Conservation (phyloP, 192 early-diverging fungal species). For the Coemansia sp. region DNA sequence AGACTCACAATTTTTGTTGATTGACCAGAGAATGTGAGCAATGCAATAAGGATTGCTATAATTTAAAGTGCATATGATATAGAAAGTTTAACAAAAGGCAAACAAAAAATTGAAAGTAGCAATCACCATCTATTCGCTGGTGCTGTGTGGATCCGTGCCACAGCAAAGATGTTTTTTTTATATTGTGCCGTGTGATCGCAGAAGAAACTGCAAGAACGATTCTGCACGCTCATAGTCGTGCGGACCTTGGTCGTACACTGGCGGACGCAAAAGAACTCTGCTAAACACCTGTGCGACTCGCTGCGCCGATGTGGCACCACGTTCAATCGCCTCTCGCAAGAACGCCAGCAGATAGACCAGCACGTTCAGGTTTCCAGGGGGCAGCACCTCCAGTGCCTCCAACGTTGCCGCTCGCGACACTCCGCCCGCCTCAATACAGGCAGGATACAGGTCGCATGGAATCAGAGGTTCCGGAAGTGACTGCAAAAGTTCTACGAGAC, state of each 20-base stretch:
- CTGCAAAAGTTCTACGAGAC: conserved; percentile 66
- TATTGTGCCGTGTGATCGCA: conserved; percentile 29
- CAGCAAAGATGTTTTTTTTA: neutral
- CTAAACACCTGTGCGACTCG: conserved; percentile 38
- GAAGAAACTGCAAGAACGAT: conserved; percentile 26
- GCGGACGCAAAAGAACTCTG: conserved; percentile 27
- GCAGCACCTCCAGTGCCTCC: conserved; percentile 60
- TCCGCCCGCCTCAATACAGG: conserved; percentile 61
- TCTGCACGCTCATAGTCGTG: conserved; percentile 15
- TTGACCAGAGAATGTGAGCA: too few species aligned
- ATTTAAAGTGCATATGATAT: too few species aligned
- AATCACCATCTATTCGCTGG: too few species aligned
- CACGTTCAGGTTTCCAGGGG: conserved; percentile 67
- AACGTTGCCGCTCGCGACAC: conserved; percentile 42
- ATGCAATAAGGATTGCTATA: too few species aligned
- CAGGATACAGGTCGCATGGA: conserved; percentile 59
- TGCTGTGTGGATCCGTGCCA: too few species aligned
- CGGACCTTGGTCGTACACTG: conserved; percentile 1
- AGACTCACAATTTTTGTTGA: too few species aligned
- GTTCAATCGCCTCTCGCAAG: conserved; percentile 59
- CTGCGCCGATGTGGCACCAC: conserved; percentile 29
- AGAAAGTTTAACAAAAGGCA: too few species aligned
- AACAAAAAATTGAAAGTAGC: too few species aligned
- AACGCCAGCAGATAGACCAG: conserved; percentile 82
- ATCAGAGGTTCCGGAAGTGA: conserved; percentile 74